Evolutionary conservation across 2,329 filamentous ascomycete genomes (phyloP), one percentile per base, ranked within the genome.

Genomic region (Calonectria hawksworthii): DNA sequence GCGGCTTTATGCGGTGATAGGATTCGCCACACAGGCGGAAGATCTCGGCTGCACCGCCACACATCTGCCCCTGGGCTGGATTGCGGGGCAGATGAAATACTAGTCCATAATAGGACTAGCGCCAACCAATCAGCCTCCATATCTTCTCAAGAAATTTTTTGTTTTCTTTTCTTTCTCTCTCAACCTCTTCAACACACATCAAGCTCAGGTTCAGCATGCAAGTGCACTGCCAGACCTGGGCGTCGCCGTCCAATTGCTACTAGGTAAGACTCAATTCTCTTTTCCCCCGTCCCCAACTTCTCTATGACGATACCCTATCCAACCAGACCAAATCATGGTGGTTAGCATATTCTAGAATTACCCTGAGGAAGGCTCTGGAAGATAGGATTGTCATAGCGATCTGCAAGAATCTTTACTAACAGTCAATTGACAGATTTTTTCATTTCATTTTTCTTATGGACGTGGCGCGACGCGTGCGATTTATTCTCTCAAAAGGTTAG

Each of bases 271-370:
- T 11, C 16, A 28, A 11, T 32, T 65, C 41, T 9, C 18, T 44
- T 63, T 50, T 21, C 26, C 70, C 70, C 70, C 56, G 59, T 51
- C 54, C 34, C 67, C 38, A 41, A 36, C 51, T 76, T 68, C 82
- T 77, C 76, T 74, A 76, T 84, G 84, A 86, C 86, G 84, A 84
- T 78, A 86, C 89, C 90, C 89, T 89, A 92, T 90, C 84, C 87
- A 82, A 81, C 83, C 85, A 69, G 67, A 69, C 52, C 52, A 69
- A 56, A 61, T 61, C 26, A 88, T 92, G 90, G 90, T 90, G 90
- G 91, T 84, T 79, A 81, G 75, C 77, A 85, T 82, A 84, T 85
- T 85, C 85, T 88, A 89, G 85, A 89, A 89, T 87, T 88, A 89
- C 86, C 81, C 90, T 92, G 90, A 92, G 87, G 89, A 88, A 81